Base-by-base conservation (phyloP, 1,284 basidiomycete genomes). In the Heliocybe sulcata region DNA sequence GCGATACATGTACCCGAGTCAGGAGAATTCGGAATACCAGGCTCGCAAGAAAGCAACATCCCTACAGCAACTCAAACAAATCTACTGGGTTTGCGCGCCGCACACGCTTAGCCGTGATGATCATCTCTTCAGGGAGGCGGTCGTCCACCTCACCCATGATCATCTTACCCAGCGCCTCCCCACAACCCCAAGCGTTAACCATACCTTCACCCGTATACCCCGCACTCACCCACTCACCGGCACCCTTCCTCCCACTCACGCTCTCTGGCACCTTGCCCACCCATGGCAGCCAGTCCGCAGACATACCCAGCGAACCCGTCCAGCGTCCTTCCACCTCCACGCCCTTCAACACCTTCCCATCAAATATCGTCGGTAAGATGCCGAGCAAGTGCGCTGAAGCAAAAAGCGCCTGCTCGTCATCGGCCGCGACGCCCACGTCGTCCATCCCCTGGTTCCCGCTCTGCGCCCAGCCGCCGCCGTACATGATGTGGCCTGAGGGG, bases 141-240 rank as follows among this genome's bases (percentile, higher is more conserved):
- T 29, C 23, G 47, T 26, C 22, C 60, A 57, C 33, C 60, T 65
- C n/a, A 70, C n/a, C 51, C 26, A 54, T 22, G 19, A 71, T 54
- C 69, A 69, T 71, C 53, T 66, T 65, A 27, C 61, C 67, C 0
- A 71, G 60, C 1, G 67, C 67, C 54, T 61, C 65, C 42, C 67
- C 69, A 27, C 68, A 61, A 58, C 71, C 57, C 68, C 69, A 70
- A 11, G 67, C 67, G n/a, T 70, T 64, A 1, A 66, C 66, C 67
- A 69, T 69, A 9, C 67, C 67, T 52, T 69, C 68, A 4, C 69
- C 69, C 16, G 63, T 57, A 53, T 68, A 69, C 31, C 69, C 67
- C 3, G 67, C 69, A 49, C 20, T n/a, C 12, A 49, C 47, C 47
- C 47, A 49, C 22, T 49, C 47, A n/a, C 47, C 47, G 3, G 14